phyloP scores from a whole-genome alignment of 768 basidiomycete species.

The Brasilioporus rufonigricans region DNA sequence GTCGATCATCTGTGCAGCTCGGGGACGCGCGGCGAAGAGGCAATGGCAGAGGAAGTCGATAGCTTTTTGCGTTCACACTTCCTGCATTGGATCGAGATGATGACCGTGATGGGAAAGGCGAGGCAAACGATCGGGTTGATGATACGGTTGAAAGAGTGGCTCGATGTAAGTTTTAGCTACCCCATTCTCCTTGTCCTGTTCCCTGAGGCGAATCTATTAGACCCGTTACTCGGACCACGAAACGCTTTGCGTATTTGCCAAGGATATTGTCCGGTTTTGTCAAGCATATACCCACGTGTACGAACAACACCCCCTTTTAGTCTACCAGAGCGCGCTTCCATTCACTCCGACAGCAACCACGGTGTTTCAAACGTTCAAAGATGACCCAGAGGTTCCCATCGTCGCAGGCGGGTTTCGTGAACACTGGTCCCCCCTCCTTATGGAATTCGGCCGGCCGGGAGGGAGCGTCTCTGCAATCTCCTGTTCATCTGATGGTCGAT shows the following conservation, averaged over 20 bases:
- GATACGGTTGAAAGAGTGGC: conserved; percentile 27
- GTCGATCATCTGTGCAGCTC: conserved; percentile 29
- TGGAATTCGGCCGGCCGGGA: conserved; percentile 22
- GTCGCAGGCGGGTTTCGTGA: conserved; percentile 30
- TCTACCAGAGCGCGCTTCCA: conserved; percentile 31
- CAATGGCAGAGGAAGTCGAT: conserved; percentile 14
- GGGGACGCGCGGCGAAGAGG: background rate
- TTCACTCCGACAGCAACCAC: conserved; percentile 28
- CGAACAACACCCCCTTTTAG: conserved; percentile 33
- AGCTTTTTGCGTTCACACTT: conserved; percentile 26
- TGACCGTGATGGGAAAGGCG: conserved; percentile 30
- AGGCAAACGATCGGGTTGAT: conserved; percentile 32
- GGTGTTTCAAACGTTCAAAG: conserved; percentile 28
- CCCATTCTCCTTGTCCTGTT: background rate
- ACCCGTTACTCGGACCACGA: conserved; percentile 9
- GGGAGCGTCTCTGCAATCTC: conserved; percentile 18
- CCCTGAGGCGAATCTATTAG: conserved; percentile 9
- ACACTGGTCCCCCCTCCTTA: conserved; percentile 32
- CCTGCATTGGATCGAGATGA: conserved; percentile 34
- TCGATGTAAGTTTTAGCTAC: conserved; percentile 15
- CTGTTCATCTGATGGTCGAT: conserved; percentile 28
- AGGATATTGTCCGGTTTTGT: conserved; percentile 31
- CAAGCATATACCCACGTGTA: conserved; percentile 31
- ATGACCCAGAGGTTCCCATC: conserved; percentile 20
- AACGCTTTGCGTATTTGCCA: conserved; percentile 18